phyloP scores from a whole-genome alignment of 352 stramenopile genomes.

The Pythium aphanidermatum region DNA sequence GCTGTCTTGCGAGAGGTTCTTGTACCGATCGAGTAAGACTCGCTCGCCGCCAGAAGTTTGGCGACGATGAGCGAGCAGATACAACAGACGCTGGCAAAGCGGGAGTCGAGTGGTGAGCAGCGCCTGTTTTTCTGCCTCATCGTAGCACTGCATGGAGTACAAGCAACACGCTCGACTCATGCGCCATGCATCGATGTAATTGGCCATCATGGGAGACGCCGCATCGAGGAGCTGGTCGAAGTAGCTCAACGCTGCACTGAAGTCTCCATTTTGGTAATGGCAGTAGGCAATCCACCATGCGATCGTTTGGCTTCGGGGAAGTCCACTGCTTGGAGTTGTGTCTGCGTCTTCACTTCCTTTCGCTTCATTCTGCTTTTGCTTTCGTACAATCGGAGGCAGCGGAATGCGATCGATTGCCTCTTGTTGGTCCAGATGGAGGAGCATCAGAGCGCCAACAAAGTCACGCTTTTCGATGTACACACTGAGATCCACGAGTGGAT shows the following conservation, averaged over 20 bases:
- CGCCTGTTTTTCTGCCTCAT: conserved; percentile 45
- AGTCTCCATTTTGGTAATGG: conserved; percentile 53
- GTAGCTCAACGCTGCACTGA: conserved; percentile 28
- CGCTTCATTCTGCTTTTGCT: background rate
- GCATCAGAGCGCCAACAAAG: conserved; percentile 37
- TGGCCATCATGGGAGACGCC: background rate
- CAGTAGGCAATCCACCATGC: conserved; percentile 73
- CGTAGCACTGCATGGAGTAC: conserved; percentile 38
- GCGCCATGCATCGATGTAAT: conserved; percentile 31
- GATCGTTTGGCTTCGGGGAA: conserved; percentile 2
- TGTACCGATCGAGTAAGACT: conserved; percentile 78
- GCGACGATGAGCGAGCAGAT: conserved; percentile 33
- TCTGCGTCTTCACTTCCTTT: background rate
- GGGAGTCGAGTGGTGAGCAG: conserved; percentile 31
- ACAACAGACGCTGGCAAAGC: conserved; percentile 52
- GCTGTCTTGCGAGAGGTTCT: conserved; percentile 27
- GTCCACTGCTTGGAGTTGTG: background rate
- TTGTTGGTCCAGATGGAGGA: conserved; percentile 26
- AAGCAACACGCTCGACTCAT: conserved; percentile 50
- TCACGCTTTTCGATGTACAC: conserved; percentile 38
- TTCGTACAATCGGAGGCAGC: background rate
- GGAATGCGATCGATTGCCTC: conserved; percentile 8
- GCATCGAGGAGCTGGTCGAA: conserved; percentile 44
- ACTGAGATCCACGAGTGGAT: conserved; percentile 29
- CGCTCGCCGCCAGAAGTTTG: conserved; percentile 41